Conservation (phyloP, 495 filamentous ascomycete species). For the Penicillium diatomitis region DNA sequence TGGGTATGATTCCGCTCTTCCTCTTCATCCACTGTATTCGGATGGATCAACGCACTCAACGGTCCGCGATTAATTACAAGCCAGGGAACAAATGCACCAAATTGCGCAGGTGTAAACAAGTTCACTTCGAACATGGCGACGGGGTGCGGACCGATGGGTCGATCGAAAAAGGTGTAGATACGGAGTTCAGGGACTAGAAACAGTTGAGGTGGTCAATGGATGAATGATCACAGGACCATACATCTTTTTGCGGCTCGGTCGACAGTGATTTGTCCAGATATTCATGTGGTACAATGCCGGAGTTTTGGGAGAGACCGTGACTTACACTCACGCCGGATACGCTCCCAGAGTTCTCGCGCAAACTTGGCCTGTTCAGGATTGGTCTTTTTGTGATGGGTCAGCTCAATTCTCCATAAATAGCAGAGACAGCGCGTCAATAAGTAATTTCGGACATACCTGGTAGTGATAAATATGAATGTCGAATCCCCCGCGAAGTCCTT, state of each 20-base stretch:
- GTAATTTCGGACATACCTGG: slow-evolving; percentile 21
- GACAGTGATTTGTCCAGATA: too few relatives aligned
- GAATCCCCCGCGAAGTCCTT: slow-evolving; percentile 49
- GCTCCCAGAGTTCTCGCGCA: slow-evolving; percentile 63
- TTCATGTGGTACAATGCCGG: not conserved
- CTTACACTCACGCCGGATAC: slow-evolving; percentile 73
- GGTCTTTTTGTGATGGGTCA: slow-evolving; percentile 23
- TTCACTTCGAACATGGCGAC: slow-evolving; percentile 90
- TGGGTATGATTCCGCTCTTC: slow-evolving; percentile 65
- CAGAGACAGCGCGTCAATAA: too few relatives aligned
- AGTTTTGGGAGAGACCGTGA: not conserved
- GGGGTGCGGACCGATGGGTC: slow-evolving; percentile 73
- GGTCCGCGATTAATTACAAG: slow-evolving; percentile 76
- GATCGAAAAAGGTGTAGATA: slow-evolving; percentile 69
- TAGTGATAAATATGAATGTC: slow-evolving; percentile 81
- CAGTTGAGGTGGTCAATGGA: slow-evolving; percentile 12
- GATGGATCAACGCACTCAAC: slow-evolving; percentile 70
- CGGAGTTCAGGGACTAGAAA: slow-evolving; percentile 69
- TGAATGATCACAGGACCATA: too few relatives aligned
- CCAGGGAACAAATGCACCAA: slow-evolving; percentile 83
- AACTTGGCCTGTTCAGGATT: slow-evolving; percentile 54
- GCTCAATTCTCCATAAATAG: too few relatives aligned
- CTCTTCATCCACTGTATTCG: slow-evolving; percentile 54
- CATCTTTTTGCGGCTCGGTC: too few relatives aligned
- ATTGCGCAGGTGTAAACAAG: slow-evolving; percentile 73